phyloP scores from a whole-genome alignment of 2,329 filamentous ascomycete genomes.

The Fusarium sublunatum region DNA sequence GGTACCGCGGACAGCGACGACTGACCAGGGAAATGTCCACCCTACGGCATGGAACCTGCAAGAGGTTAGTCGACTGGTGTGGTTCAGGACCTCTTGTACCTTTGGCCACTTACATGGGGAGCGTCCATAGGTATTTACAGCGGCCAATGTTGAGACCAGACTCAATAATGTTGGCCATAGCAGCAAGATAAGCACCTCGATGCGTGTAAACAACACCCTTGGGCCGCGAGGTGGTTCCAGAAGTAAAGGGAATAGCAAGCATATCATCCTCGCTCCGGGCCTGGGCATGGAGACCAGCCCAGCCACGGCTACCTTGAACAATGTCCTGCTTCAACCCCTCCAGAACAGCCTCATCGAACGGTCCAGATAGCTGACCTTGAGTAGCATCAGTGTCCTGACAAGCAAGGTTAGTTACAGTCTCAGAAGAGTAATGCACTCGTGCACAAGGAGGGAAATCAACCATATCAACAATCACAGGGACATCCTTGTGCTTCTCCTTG shows the following conservation, averaged over 20 bases:
- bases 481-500: slow-evolving; percentile 66
- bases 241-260: slow-evolving; percentile 92
- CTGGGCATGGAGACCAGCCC: slow-evolving; percentile 79
- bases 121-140: slow-evolving; percentile 88
- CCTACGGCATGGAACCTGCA: slow-evolving; percentile 72
- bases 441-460: slow-evolving; percentile 49
- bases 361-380: slow-evolving; percentile 78
- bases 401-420: slow-evolving; percentile 20
- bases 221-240: slow-evolving; percentile 88
- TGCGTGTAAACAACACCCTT: slow-evolving; percentile 96
- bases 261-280: slow-evolving; percentile 80
- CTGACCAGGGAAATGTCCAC: slow-evolving; percentile 94
- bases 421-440: background rate
- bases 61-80: slow-evolving; percentile 1
- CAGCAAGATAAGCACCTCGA: slow-evolving; percentile 85
- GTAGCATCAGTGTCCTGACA: slow-evolving; percentile 79
- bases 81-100: background rate
- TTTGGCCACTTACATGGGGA: slow-evolving; percentile 80
- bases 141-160: slow-evolving; percentile 81
- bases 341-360: slow-evolving; percentile 84
- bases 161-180: slow-evolving; percentile 88
- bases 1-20: slow-evolving; percentile 93
- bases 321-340: slow-evolving; percentile 82
- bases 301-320: slow-evolving; percentile 74
- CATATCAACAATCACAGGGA: slow-evolving; percentile 80